A percentile compares a stretch with the other conserved stretches of the same genome.
Conservation (phyloP, 1,284 basidiomycete genomes). For the Pyrrhoderma lamaoense region DNA sequence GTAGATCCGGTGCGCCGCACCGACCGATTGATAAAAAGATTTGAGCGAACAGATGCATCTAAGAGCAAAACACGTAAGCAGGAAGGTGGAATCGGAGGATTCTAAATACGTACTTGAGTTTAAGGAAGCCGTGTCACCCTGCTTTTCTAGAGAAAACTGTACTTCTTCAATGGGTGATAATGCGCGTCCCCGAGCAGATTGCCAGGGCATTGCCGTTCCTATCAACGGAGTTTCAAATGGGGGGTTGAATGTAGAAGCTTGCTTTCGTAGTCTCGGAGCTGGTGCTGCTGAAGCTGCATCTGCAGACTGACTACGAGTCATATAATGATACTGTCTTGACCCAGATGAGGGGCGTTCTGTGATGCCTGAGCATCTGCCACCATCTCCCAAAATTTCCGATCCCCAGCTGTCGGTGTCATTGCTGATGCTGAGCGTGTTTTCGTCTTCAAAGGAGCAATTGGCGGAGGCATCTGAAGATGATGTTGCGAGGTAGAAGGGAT, state of each 20-base stretch:
- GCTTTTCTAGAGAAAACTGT: slow-evolving; percentile 10
- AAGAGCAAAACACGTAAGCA: slow-evolving; percentile 1
- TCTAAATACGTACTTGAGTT: slow-evolving; percentile 11
- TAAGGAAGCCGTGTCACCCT: slow-evolving; percentile 16
- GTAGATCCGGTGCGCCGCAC: slow-evolving; percentile 15
- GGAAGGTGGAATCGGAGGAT: neutral
- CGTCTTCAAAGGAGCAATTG: neutral
- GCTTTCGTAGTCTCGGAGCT: slow-evolving; percentile 8
- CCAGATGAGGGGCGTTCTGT: neutral
- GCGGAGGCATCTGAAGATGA: slow-evolving; percentile 1
- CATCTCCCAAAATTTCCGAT: slow-evolving; percentile 8
- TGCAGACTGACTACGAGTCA: slow-evolving; percentile 18
- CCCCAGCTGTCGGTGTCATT: slow-evolving; percentile 5
- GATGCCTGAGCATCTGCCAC: slow-evolving; percentile 3
- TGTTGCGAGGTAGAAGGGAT: neutral
- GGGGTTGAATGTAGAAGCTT: slow-evolving; percentile 5
- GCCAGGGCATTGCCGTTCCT: neutral
- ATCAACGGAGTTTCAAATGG: neutral
- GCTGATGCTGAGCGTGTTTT: slow-evolving; percentile 1
- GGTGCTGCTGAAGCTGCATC: slow-evolving; percentile 2
- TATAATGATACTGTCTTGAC: slow-evolving; percentile 13
- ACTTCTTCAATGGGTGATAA: slow-evolving; percentile 18
- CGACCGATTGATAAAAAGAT: slow-evolving; percentile 18
- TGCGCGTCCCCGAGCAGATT: neutral
- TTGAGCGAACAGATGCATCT: slow-evolving; percentile 15